These are phyloP conservation scores for Colletotrichum liaoningense DNA, from an alignment of 2,329 filamentous ascomycete species.

Conservation along the genomic window DNA sequence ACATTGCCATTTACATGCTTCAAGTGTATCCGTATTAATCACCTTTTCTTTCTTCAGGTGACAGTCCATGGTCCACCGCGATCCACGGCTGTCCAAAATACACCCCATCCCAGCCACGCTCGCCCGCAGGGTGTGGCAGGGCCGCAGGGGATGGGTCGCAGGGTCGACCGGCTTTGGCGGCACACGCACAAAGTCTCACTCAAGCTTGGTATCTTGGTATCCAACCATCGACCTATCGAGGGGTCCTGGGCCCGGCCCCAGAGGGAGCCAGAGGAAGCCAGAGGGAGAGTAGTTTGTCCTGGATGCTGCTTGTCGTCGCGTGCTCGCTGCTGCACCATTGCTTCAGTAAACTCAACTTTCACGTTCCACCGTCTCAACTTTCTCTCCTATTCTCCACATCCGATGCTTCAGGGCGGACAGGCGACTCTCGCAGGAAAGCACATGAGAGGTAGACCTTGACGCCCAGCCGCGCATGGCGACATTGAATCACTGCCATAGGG, in stretches of 20 bases:
- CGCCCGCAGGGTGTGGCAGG: background rate
- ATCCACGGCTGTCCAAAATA: background rate
- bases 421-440: background rate
- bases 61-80: background rate
- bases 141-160: slow-evolving; percentile 2
- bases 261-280: background rate
- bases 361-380: background rate
- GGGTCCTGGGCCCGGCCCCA: background rate
- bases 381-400: background rate
- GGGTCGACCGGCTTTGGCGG: slow-evolving; percentile 25
- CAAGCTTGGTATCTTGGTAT: background rate
- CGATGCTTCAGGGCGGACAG: background rate
- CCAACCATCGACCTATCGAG: background rate
- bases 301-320: background rate
- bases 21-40: background rate
- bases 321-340: background rate
- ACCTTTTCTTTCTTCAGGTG: background rate
- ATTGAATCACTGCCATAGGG: background rate
- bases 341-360: background rate
- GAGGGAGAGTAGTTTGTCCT: background rate
- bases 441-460: slow-evolving; percentile 2
- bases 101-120: background rate
- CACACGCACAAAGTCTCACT: background rate
- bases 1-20: background rate
- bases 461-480: slow-evolving; percentile 3